phyloP scores from a whole-genome alignment of 495 filamentous ascomycete genomes.

The Penicillium parvum region DNA sequence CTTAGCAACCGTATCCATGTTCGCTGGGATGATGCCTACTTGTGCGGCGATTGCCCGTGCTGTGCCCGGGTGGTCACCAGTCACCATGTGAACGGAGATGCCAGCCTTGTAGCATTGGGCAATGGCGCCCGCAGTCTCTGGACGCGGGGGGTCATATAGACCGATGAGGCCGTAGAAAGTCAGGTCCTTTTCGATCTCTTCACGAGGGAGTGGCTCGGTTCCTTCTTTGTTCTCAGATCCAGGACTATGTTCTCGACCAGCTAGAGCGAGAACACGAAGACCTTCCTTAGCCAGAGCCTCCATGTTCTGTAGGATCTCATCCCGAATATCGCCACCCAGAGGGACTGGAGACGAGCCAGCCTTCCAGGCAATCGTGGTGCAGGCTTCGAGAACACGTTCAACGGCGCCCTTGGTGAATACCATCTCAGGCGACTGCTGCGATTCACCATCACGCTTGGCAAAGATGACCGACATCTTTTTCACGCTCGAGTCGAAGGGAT shows the following conservation, averaged over 20 bases:
- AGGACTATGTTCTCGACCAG: constrained; percentile 40
- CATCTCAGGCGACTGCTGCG: constrained; percentile 29
- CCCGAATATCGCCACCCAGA: constrained; percentile 38
- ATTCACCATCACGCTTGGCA: constrained; percentile 24
- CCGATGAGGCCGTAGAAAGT: constrained; percentile 64
- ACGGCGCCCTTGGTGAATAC: constrained; percentile 79
- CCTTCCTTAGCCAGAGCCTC: constrained; percentile 59
- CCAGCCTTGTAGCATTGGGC: constrained; percentile 58
- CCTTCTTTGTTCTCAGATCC: constrained; percentile 28
- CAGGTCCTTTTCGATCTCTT: constrained; percentile 55
- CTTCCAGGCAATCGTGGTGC: constrained; percentile 47
- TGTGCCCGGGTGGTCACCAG: constrained; percentile 64
- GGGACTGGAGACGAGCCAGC: constrained; percentile 31
- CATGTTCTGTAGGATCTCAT: constrained; percentile 60
- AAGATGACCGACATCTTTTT: constrained; percentile 69
- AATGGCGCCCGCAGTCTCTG: constrained; percentile 49
- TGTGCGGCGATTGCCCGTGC: constrained; percentile 60
- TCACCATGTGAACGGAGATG: constrained; percentile 75
- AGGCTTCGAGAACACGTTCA: constrained; percentile 71
- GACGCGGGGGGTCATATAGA: constrained; percentile 69
- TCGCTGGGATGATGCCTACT: constrained; percentile 61
- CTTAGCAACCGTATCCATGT: constrained; percentile 45
- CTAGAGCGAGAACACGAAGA: constrained; percentile 60
- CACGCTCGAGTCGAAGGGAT: constrained; percentile 63
- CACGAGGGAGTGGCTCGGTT: constrained; percentile 45